phyloP scores from a whole-genome alignment of 495 filamentous ascomycete species.

The Xylona heveae region DNA sequence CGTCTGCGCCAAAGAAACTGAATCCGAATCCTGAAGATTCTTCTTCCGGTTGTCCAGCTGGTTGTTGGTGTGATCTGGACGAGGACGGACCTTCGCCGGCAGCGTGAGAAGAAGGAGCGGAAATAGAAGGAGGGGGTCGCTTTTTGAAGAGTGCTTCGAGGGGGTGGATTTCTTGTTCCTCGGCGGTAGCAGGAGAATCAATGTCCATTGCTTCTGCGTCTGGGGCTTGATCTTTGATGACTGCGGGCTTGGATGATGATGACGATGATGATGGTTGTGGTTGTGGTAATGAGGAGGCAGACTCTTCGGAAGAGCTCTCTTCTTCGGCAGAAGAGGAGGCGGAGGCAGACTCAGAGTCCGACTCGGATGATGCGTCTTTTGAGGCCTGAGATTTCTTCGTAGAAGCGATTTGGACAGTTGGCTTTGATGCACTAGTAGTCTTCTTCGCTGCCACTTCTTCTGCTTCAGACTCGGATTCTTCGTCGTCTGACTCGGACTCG shows the following conservation, averaged over 20 bases:
- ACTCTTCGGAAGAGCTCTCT: constrained; percentile 4
- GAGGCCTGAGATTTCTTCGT: too few relatives aligned
- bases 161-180: constrained; percentile 59
- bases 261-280: constrained; percentile 6
- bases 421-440: background rate
- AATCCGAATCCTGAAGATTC: too few relatives aligned
- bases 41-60: too few relatives aligned
- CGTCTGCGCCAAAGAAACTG: too few relatives aligned
- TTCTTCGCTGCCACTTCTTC: background rate
- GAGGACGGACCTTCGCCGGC: too few relatives aligned
- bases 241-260: constrained; percentile 7
- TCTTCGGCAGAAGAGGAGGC: constrained; percentile 6
- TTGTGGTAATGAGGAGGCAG: constrained; percentile 3
- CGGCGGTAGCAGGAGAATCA: too few relatives aligned
- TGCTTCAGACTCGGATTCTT: constrained; percentile 5
- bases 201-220: background rate
- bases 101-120: too few relatives aligned
- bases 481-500: constrained; percentile 6
- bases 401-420: too few relatives aligned
- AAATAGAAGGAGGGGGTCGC: constrained; percentile 23
- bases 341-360: constrained; percentile 4
- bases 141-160: constrained; percentile 81
- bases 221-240: background rate
- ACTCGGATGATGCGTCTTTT: constrained; percentile 3
- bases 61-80: too few relatives aligned